Conservation (phyloP, 768 basidiomycete genomes). For the Melanogaster broomeanus region DNA sequence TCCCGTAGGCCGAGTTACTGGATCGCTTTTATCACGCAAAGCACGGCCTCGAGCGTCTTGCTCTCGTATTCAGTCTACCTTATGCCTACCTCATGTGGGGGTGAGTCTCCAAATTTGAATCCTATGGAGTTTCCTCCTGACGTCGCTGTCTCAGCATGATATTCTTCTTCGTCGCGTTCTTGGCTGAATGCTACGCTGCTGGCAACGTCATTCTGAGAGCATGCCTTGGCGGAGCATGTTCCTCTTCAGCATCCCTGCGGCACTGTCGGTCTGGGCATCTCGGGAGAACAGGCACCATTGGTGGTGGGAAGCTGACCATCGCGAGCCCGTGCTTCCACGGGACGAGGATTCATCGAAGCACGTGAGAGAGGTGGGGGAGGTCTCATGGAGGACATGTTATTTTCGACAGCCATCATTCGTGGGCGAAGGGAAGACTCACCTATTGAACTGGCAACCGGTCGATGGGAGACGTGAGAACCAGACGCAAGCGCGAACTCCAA, state of each 20-base stretch:
- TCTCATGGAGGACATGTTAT: too few relatives aligned
- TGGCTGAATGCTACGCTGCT: neutral
- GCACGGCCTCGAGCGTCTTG: slow-evolving; percentile 30
- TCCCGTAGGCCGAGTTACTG: slow-evolving; percentile 27
- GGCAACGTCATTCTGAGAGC: neutral
- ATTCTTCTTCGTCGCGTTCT: neutral
- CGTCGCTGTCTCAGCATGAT: neutral
- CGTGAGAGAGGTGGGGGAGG: neutral
- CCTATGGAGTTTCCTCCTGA: neutral
- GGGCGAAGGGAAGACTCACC: too few relatives aligned
- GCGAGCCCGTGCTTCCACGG: neutral
- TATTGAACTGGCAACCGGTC: neutral
- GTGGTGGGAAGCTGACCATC: neutral
- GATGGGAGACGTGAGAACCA: neutral
- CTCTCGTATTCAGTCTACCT: slow-evolving; percentile 35
- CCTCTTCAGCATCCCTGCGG: neutral
- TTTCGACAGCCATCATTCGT: too few relatives aligned
- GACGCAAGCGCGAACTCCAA: neutral
- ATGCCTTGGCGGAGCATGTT: neutral
- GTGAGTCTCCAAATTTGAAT: slow-evolving; percentile 17
- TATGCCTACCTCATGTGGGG: slow-evolving; percentile 35
- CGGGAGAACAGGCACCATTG: neutral
- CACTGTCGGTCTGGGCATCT: neutral
- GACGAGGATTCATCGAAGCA: too few relatives aligned
- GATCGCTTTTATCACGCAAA: slow-evolving; percentile 6